These are phyloP conservation scores for Alternaria tenuissima DNA, from an alignment of 2,329 filamentous ascomycete species.

Conservation along the genomic window DNA sequence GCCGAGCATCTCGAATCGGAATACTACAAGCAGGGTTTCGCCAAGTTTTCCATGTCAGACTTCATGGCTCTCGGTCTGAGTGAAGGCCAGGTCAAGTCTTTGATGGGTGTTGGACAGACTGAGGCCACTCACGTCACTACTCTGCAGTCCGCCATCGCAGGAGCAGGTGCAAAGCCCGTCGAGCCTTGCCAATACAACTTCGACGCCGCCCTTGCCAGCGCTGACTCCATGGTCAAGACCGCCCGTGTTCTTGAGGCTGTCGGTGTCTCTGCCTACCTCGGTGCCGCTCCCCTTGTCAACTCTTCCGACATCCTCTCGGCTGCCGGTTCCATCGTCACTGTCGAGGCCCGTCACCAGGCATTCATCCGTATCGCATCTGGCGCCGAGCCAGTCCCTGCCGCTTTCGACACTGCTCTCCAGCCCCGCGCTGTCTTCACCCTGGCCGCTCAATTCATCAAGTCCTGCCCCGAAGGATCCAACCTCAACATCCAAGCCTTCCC, in stretches of 20 bases:
- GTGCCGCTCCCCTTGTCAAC: slow-evolving; percentile 71
- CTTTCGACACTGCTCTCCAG: slow-evolving; percentile 75
- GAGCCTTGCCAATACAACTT: slow-evolving; percentile 77
- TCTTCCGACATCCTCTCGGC: slow-evolving; percentile 68
- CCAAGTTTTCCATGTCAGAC: slow-evolving; percentile 69
- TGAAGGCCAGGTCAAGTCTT: slow-evolving; percentile 64
- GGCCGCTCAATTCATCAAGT: slow-evolving; percentile 74
- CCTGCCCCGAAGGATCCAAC: slow-evolving; percentile 71
- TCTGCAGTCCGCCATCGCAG: slow-evolving; percentile 67
- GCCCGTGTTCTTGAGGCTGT: slow-evolving; percentile 76
- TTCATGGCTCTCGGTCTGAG: slow-evolving; percentile 70
- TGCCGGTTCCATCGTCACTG: slow-evolving; percentile 74
- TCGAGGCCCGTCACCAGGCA: slow-evolving; percentile 77
- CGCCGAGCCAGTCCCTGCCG: slow-evolving; percentile 68
- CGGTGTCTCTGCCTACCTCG: slow-evolving; percentile 76
- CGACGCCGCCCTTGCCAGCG: slow-evolving; percentile 65
- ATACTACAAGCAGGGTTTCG: slow-evolving; percentile 77
- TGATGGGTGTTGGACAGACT: slow-evolving; percentile 68
- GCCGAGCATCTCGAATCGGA: slow-evolving; percentile 77
- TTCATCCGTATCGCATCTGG: slow-evolving; percentile 71
- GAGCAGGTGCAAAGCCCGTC: slow-evolving; percentile 70
- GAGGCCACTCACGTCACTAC: slow-evolving; percentile 70
- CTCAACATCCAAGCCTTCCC: slow-evolving; percentile 71
- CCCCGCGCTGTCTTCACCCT: slow-evolving; percentile 76
- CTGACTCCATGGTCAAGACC: slow-evolving; percentile 72